These are phyloP conservation scores for Parastagonospora nodorum DNA, from an alignment of 2,329 filamentous ascomycete species.

Conservation along the genomic window DNA sequence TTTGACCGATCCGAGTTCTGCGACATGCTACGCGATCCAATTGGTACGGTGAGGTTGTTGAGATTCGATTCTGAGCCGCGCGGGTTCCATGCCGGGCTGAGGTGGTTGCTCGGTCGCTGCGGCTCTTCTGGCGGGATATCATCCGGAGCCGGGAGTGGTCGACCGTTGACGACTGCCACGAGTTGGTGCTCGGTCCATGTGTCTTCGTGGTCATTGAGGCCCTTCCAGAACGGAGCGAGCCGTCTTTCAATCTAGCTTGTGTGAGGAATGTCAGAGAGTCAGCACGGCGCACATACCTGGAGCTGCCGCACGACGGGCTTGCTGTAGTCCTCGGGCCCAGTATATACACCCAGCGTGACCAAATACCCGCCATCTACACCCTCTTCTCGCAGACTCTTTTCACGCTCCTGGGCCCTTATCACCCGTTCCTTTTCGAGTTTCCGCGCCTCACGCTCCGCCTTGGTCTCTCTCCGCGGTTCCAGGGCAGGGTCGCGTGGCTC, in stretches of 20 bases:
- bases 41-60: slow-evolving; percentile 77
- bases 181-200: slow-evolving; percentile 95
- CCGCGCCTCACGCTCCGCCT: slow-evolving; percentile 86
- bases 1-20: slow-evolving; percentile 73
- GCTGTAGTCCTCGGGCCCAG: slow-evolving; percentile 89
- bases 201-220: slow-evolving; percentile 84
- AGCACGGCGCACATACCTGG: slow-evolving; percentile 67
- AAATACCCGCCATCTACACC: slow-evolving; percentile 93
- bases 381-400: slow-evolving; percentile 88
- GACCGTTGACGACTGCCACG: slow-evolving; percentile 83
- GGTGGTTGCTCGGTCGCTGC: slow-evolving; percentile 49
- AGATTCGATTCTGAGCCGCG: slow-evolving; percentile 64
- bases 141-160: slow-evolving; percentile 83
- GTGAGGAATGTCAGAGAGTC: slow-evolving; percentile 15
- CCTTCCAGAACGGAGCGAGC: slow-evolving; percentile 93
- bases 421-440: slow-evolving; percentile 81
- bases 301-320: slow-evolving; percentile 86
- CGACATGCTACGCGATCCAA: slow-evolving; percentile 76
- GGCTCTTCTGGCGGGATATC: slow-evolving; percentile 75
- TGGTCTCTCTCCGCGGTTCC: slow-evolving; percentile 78
- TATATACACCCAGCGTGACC: slow-evolving; percentile 93
- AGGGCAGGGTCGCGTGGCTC: slow-evolving; percentile 55
- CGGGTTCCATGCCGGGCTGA: slow-evolving; percentile 48
- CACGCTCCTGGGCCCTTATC: slow-evolving; percentile 78
- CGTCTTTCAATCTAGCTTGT: slow-evolving; percentile 81